Conservation (phyloP, 2,329 filamentous ascomycete genomes). For the Alternaria viburni region DNA sequence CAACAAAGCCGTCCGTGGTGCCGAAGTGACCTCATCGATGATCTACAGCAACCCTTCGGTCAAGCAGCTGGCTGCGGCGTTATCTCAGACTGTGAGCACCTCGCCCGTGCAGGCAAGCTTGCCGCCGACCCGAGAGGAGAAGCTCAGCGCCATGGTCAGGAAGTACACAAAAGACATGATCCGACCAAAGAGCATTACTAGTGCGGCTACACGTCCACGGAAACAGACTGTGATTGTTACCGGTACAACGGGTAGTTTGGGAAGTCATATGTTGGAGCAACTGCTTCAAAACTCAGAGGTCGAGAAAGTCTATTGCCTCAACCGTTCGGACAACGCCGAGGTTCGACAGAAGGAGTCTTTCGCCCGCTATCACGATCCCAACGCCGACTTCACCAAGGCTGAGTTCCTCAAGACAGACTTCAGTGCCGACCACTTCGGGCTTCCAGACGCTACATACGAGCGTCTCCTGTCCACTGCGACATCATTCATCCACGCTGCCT, state of each 20-base stretch:
- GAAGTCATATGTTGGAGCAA: conserved; percentile 26
- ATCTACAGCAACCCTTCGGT: neutral
- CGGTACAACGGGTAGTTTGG: conserved; percentile 34
- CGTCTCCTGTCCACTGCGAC: conserved; percentile 36
- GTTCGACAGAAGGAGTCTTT: conserved; percentile 12
- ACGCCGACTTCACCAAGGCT: conserved; percentile 7
- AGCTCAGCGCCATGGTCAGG: neutral
- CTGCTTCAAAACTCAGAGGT: conserved; percentile 21
- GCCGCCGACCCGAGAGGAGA: neutral
- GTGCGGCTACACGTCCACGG: neutral
- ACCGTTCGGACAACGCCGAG: conserved; percentile 24
- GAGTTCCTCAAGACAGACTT: conserved; percentile 3
- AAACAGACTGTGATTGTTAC: conserved; percentile 24
- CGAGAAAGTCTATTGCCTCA: conserved; percentile 27
- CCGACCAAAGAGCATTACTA: neutral
- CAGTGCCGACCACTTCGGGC: conserved; percentile 45
- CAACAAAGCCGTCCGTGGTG: neutral
- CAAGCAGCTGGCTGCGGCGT: neutral
- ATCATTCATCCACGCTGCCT: conserved; percentile 59
- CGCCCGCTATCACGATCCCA: neutral
- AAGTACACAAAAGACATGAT: neutral
- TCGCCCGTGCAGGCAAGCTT: neutral
- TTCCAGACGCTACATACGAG: conserved; percentile 32
- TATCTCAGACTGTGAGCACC: neutral
- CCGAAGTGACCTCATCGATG: neutral